Base-by-base conservation (phyloP, 345 rosid species). In the Citropsis articulata region DNA sequence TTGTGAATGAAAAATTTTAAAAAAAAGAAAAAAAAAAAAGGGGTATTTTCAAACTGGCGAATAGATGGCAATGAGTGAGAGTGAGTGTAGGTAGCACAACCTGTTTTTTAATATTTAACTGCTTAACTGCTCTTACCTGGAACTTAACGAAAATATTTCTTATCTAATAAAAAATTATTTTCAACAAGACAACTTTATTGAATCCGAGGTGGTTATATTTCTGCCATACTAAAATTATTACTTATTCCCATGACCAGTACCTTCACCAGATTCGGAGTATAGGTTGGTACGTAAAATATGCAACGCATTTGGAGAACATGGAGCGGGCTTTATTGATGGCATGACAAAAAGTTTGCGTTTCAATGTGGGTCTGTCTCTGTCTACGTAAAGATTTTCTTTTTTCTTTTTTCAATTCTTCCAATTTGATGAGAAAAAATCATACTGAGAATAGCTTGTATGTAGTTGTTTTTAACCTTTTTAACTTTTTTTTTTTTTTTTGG, bases 41-140 rank as follows among this genome's bases (percentile, higher is more conserved):
- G 61, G 66, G 83, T 70, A 72, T 57, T 78, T 80, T 71, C 85
- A 40, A 81, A 84, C 86, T 86, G 89, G 88, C 86, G 78, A 64
- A 70, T 77, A 69, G 89, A 86, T 84, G 86, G 84, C 83, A 79
- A 82, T 50, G 82, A 79, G 76, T 77, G 82, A 82, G 78, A 78
- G 80, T 73, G 83, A 83, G 82, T 66, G 84, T 77, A 13, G 5
- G 50, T 3, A 80, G 85, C 79, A 66, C 59, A 65, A 48, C 30
- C 57, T 61, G 61, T 40, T 67, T 78, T 79, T 68, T 66, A 75
- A 75, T 45, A 13, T 45, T 45, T 12, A 45, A 45, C 50, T 12
- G 50, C 50, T 45, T 45, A 45, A 45, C 16, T 12, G 22, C 6
- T 53, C 83, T 83, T 77, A 56, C 80, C 79, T 77, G 85, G 77